Evolutionary conservation across 805 yeast species (phyloP).

Genomic region (Pichia manshurica): DNA sequence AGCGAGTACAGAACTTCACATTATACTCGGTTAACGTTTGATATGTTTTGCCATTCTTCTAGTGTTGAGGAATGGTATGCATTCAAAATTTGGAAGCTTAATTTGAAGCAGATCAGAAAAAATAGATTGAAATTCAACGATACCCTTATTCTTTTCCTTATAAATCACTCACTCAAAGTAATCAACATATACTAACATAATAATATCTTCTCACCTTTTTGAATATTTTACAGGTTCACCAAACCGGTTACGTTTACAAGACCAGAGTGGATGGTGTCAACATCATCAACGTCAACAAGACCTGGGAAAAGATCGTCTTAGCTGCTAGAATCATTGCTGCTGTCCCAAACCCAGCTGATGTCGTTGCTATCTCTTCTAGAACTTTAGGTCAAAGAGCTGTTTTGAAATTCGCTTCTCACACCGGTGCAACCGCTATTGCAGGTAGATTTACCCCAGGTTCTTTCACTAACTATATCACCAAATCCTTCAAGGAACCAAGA

Average conservation of each 20-base stretch:
- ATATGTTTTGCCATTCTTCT: no score
- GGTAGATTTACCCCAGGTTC: conserved; percentile 99
- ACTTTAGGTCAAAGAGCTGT: conserved; percentile 99
- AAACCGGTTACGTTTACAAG: conserved; percentile 93
- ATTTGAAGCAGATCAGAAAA: no score
- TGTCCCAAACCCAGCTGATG: conserved; percentile 96
- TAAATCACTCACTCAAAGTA: no score
- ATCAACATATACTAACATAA: conserved; percentile 13
- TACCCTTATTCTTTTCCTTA: no score
- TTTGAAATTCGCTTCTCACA: conserved; percentile 98
- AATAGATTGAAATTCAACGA: no score
- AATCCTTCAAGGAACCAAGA: conserved; percentile 99
- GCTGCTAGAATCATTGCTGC: conserved; percentile 99
- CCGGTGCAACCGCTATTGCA: conserved; percentile 99
- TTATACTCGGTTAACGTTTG: no score
- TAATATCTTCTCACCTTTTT: conserved; percentile 2
- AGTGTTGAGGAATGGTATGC: no score
- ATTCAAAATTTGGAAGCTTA: no score
- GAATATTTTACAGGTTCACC: conserved; percentile 64
- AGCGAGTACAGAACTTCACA: no score
- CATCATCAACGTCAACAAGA: conserved; percentile 96
- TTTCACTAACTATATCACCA: conserved; percentile 99
- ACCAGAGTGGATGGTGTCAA: conserved; percentile 99
- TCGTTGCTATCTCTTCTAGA: conserved; percentile 98
- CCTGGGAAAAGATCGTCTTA: conserved; percentile 99